A percentile compares a stretch with the other conserved stretches of the same genome.
Evolutionary conservation across 352 stramenopile species (phyloP).

Genomic region (Globisporangium cystogenes): DNA sequence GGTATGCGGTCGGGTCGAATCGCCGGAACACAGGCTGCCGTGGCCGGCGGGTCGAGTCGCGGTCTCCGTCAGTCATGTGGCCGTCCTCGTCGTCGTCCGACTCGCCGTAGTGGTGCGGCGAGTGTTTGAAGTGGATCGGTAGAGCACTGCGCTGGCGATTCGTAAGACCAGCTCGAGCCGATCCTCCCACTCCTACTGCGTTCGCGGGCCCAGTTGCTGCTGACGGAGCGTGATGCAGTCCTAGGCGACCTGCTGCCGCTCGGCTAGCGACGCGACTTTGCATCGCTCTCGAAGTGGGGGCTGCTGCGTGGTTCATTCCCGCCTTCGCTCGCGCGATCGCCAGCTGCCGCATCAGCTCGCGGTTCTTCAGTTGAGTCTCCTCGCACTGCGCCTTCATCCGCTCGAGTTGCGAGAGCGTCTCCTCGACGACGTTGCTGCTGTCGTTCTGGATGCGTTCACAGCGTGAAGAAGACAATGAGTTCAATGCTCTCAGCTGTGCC

Average conservation of each 20-base stretch:
- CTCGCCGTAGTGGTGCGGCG: slow-evolving; percentile 19
- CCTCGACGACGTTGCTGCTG: slow-evolving; percentile 39
- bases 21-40: slow-evolving; percentile 37
- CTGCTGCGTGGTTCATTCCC: slow-evolving; percentile 1
- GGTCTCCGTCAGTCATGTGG: slow-evolving; percentile 1
- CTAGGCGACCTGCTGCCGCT: not conserved
- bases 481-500: no score
- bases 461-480: not conserved
- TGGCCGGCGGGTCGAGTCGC: not conserved
- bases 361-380: slow-evolving; percentile 69
- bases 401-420: slow-evolving; percentile 51
- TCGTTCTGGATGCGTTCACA: slow-evolving; percentile 30
- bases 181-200: not conserved
- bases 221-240: not conserved
- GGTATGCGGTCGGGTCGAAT: slow-evolving; percentile 82
- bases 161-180: not conserved
- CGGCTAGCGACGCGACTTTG: not conserved
- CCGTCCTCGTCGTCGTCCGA: slow-evolving; percentile 25
- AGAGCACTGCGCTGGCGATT: slow-evolving; percentile 7
- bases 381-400: slow-evolving; percentile 55
- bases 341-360: slow-evolving; percentile 65
- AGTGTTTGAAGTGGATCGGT: slow-evolving; percentile 18
- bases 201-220: no score
- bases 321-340: slow-evolving; percentile 51
- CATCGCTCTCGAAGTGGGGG: not conserved